Evolutionary conservation across 805 yeast genomes (phyloP).

Genomic region (Wickerhamiella nectarea): DNA sequence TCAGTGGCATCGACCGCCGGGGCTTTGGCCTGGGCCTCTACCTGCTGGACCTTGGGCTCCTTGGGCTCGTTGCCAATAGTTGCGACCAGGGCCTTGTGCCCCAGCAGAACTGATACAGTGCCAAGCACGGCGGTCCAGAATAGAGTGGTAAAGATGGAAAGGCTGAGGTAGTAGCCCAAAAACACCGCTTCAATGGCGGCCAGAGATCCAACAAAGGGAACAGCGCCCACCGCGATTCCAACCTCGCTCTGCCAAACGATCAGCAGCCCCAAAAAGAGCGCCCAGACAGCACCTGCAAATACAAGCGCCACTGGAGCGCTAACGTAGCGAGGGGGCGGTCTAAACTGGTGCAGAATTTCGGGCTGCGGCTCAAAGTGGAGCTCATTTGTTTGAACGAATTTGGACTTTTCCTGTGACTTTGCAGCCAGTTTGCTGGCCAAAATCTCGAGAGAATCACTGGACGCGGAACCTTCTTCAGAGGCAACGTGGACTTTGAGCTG

Average conservation of each 20-base stretch:
- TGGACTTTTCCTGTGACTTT: conserved; percentile 10
- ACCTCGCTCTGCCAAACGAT: conserved; percentile 30
- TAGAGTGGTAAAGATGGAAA: conserved; percentile 48
- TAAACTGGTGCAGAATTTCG: conserved; percentile 54
- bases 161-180: conserved; percentile 42
- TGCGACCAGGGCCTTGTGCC: conserved; percentile 37
- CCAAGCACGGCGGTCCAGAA: conserved; percentile 35
- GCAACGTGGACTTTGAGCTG: conserved; percentile 17
- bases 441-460: background rate
- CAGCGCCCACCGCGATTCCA: conserved; percentile 19
- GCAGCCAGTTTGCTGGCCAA: too few species aligned
- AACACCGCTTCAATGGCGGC: conserved; percentile 41
- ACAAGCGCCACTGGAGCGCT: conserved; percentile 37
- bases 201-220: conserved; percentile 37
- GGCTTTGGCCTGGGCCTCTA: too few species aligned
- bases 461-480: conserved; percentile 16
- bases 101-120: conserved; percentile 43
- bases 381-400: conserved; percentile 4
- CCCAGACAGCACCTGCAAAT: conserved; percentile 35
- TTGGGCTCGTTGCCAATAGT: background rate
- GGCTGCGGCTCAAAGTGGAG: conserved; percentile 32
- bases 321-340: conserved; percentile 39
- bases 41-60: background rate
- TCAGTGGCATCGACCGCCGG: background rate
- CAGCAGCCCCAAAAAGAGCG: conserved; percentile 32